Percentiles rank a stretch among this genome's conserved stretches.
Evolutionary conservation across 306 rosid genomes (phyloP).

Genomic region (Fagus crenata): DNA sequence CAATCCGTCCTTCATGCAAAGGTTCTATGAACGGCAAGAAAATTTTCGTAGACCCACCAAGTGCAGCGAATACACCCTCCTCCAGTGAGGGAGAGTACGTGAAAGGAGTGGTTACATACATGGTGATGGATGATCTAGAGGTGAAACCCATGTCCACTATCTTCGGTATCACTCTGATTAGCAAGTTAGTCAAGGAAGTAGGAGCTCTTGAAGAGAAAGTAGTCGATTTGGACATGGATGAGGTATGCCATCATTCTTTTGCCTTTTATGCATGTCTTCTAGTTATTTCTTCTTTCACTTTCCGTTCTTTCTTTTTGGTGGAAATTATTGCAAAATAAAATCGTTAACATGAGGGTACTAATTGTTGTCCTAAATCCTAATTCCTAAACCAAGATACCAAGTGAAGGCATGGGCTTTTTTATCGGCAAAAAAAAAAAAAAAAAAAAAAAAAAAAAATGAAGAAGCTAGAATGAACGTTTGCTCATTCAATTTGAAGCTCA

Average conservation of each 20-base stretch:
- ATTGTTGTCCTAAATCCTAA: too few species aligned
- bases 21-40: background rate
- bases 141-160: slow-evolving; percentile 36
- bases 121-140: slow-evolving; percentile 41
- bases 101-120: slow-evolving; percentile 31
- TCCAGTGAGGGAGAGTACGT: slow-evolving; percentile 21
- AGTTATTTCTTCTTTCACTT: background rate
- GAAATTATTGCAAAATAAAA: too few species aligned
- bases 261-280: background rate
- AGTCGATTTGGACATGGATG: slow-evolving; percentile 23
- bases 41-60: background rate
- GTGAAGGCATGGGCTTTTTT: too few species aligned
- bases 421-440: too few species aligned
- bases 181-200: slow-evolving; percentile 24
- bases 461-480: too few species aligned
- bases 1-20: background rate
- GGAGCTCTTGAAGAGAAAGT: slow-evolving; percentile 29
- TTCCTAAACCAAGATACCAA: too few species aligned
- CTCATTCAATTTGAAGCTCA: too few species aligned
- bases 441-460: too few species aligned
- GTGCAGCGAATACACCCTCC: background rate
- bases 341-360: too few species aligned
- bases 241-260: slow-evolving; percentile 14
- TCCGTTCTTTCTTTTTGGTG: background rate
- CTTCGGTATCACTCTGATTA: slow-evolving; percentile 2